A percentile compares a stretch with the other conserved stretches of the same genome.
These are phyloP conservation scores for Hymenoscyphus fraxineus DNA, from an alignment of 2,329 filamentous ascomycete species.

Conservation along the genomic window DNA sequence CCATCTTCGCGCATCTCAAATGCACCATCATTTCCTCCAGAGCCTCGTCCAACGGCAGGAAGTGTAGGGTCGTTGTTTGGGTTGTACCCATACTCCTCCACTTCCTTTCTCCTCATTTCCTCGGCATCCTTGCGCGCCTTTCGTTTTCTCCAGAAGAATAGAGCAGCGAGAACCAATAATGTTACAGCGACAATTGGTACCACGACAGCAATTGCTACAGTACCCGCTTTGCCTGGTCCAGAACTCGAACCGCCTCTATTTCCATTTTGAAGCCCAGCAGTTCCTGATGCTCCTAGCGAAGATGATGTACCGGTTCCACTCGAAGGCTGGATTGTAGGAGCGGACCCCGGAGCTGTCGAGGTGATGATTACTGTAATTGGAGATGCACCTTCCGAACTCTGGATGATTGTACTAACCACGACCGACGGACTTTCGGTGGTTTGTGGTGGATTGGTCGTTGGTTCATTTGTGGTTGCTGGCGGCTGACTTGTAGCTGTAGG, in stretches of 20 bases:
- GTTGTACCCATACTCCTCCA: conserved; percentile 96
- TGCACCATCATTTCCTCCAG: conserved; percentile 45
- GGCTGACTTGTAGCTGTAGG: background rate
- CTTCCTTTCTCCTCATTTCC: conserved; percentile 88
- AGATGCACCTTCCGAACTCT: conserved; percentile 7
- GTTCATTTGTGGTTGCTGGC: conserved; percentile 11
- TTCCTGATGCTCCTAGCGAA: conserved; percentile 28
- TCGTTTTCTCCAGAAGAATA: conserved; percentile 85
- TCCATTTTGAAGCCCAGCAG: conserved; percentile 19
- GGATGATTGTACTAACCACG: conserved; percentile 18
- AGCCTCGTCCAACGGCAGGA: conserved; percentile 44
- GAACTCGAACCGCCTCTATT: conserved; percentile 13
- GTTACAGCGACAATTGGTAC: conserved; percentile 89
- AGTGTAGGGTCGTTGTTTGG: conserved; percentile 92
- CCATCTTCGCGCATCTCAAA: conserved; percentile 77
- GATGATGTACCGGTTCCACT: conserved; percentile 19
- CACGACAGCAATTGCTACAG: conserved; percentile 88
- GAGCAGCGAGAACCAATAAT: conserved; percentile 67
- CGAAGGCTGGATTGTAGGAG: conserved; percentile 3
- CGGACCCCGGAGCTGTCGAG: conserved; percentile 11
- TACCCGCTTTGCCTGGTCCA: conserved; percentile 56
- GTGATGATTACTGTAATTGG: conserved; percentile 10
- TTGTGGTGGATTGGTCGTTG: conserved; percentile 17
- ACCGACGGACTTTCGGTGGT: conserved; percentile 17
- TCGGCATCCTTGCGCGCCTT: conserved; percentile 81